Base-by-base conservation (phyloP, 768 basidiomycete genomes). In the Tricholoma terreum region DNA sequence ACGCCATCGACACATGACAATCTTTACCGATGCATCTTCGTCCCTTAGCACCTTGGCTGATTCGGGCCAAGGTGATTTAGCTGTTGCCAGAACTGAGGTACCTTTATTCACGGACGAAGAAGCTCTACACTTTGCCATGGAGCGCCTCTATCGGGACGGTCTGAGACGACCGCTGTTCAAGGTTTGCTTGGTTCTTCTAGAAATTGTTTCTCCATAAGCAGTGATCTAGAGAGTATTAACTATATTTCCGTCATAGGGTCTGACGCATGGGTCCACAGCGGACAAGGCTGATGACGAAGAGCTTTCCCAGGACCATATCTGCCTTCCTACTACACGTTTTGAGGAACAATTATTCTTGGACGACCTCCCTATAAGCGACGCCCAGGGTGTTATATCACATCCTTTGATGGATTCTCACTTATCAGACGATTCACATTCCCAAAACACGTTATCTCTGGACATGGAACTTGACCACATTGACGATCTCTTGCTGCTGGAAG, bases 131-230 rank as follows among this genome's bases (percentile, higher is more conserved):
- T 64, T 77, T 40, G 69, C 74, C 17, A 64, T 84, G 70, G 78
- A 81, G 56, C 69, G 70, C 42, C 61, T 81, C 24, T 83, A 78
- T 60, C 72, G 75, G 54, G 56, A 62, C 50, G 73, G 75, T 9
- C 67, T 80, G 62, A 72, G 74, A 42, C 74, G 73, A 9, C 71
- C 72, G 12, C 72, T 62, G 45, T 80, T 82, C 68, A 82, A 81
- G 80, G 84, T 82, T 59, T 57, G 67, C 67, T 54, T 46, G 21
- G 30, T 8, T 49, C 12, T 22, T 49, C 8, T 22, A 4, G 21
- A 21, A 19, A 11, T 14, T 14, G 43, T 24, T 1, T 49, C n/a
- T n/a, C n/a, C n/a, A 2, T 30, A 31, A 49, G 15, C 3, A 46
- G 6, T 14, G 5, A 24, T 31, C 27, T 14, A 30, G 9, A 49